phyloP scores from a whole-genome alignment of 495 filamentous ascomycete genomes.

The Aspergillus bridgeri region DNA sequence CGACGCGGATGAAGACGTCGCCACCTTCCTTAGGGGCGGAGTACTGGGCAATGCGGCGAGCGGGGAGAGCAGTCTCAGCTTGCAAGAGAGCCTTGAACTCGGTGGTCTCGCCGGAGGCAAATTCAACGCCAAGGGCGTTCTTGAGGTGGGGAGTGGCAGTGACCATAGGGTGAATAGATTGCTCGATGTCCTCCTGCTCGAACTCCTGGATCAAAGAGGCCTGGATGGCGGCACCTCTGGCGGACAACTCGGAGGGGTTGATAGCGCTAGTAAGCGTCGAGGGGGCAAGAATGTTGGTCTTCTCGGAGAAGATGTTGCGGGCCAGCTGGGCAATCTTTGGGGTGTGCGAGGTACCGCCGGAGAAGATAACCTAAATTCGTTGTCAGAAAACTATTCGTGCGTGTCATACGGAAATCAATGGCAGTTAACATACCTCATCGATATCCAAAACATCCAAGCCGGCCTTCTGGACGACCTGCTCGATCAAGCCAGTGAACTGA shows the following conservation, averaged over 20 bases:
- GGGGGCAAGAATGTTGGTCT: conserved; percentile 77
- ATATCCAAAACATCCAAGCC: conserved; percentile 89
- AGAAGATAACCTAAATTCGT: conserved; percentile 66
- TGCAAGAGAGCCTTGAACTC: conserved; percentile 74
- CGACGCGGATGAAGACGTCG: conserved; percentile 79
- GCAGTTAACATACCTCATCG: conserved; percentile 58
- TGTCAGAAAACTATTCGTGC: not conserved
- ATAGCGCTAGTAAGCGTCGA: conserved; percentile 71
- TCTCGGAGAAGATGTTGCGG: conserved; percentile 71
- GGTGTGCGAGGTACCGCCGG: conserved; percentile 89
- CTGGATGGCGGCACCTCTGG: conserved; percentile 91
- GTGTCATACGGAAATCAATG: not conserved
- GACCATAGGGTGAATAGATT: conserved; percentile 92
- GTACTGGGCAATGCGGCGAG: conserved; percentile 76
- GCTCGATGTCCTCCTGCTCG: conserved; percentile 87
- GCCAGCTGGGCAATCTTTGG: conserved; percentile 83
- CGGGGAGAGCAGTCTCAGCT: conserved; percentile 85
- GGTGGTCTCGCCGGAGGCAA: conserved; percentile 58
- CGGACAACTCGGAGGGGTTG: conserved; percentile 88
- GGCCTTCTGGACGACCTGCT: conserved; percentile 85
- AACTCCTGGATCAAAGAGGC: conserved; percentile 89
- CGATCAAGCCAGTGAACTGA: conserved; percentile 79
- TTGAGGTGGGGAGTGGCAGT: conserved; percentile 87
- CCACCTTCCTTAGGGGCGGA: conserved; percentile 71
- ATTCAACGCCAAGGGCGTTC: conserved; percentile 83